Percentiles rank a stretch among this genome's conserved stretches.
Evolutionary conservation across 768 basidiomycete species (phyloP).

Genomic region (Heimioporus sp.): DNA sequence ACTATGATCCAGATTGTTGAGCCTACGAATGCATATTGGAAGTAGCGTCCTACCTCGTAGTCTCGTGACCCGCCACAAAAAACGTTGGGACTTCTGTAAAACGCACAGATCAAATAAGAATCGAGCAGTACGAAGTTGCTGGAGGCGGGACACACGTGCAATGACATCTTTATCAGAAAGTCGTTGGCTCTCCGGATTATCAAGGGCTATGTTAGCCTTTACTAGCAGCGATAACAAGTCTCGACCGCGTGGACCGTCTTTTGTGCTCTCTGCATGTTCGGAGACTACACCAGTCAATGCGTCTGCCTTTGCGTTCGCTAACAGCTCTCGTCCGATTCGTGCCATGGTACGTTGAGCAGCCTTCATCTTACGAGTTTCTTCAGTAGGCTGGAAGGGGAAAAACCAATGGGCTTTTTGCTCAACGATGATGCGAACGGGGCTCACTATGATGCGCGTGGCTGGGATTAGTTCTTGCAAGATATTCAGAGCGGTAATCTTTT

Average conservation of each 20-base stretch:
- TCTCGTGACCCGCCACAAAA: constrained; percentile 58
- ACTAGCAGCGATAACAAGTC: constrained; percentile 62
- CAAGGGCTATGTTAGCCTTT: constrained; percentile 61
- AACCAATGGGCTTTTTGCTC: not conserved
- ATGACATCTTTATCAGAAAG: constrained; percentile 65
- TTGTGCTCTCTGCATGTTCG: constrained; percentile 31
- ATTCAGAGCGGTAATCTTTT: constrained; percentile 19
- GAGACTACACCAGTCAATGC: constrained; percentile 20
- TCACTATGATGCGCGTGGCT: constrained; percentile 37
- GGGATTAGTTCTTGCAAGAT: constrained; percentile 38
- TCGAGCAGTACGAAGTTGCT: too few species aligned
- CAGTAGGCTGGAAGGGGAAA: constrained; percentile 17
- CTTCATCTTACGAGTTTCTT: constrained; percentile 12
- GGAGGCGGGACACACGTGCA: constrained; percentile 37
- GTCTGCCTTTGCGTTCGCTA: constrained; percentile 48
- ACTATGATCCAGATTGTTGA: constrained; percentile 1
- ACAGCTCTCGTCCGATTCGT: constrained; percentile 48
- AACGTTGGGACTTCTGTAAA: constrained; percentile 58
- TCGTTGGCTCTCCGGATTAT: constrained; percentile 51
- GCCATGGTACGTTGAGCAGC: constrained; percentile 41
- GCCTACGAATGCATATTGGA: not conserved
- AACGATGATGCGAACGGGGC: constrained; percentile 3
- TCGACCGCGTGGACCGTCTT: constrained; percentile 35
- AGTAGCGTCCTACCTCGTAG: constrained; percentile 40
- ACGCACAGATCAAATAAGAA: too few species aligned